A percentile compares a stretch with the other conserved stretches of the same genome.
phyloP scores from a whole-genome alignment of 1,284 basidiomycete genomes.

The Sporisorium scitamineum region DNA sequence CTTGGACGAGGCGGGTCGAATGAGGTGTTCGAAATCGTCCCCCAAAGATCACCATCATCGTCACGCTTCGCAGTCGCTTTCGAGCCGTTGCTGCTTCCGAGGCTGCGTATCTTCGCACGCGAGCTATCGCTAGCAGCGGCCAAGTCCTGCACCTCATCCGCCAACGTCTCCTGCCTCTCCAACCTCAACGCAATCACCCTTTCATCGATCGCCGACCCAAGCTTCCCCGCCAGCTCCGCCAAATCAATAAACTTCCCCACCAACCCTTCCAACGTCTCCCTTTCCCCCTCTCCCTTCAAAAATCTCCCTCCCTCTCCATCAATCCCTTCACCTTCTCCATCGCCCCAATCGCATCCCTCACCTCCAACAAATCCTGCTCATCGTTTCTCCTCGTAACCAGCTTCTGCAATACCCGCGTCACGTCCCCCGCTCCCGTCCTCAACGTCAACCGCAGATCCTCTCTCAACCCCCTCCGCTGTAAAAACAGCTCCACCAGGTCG shows the following conservation, averaged over 20 bases:
- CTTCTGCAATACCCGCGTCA: conserved; percentile 61
- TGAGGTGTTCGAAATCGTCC: conserved; percentile 65
- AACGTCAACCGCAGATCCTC: conserved; percentile 55
- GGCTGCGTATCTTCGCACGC: conserved; percentile 9
- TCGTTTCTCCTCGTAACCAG: conserved; percentile 57
- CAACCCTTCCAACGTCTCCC: conserved; percentile 12
- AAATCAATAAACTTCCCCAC: conserved; percentile 35
- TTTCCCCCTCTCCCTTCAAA: background rate
- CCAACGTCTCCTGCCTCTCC: conserved; percentile 55
- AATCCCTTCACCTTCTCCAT: conserved; percentile 25
- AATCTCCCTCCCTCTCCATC: conserved; percentile 21
- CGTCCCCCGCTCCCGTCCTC: conserved; percentile 57
- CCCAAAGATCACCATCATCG: conserved; percentile 49
- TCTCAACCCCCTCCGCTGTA: conserved; percentile 34
- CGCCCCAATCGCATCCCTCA: conserved; percentile 60
- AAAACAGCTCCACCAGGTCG: conserved; percentile 56
- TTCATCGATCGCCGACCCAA: conserved; percentile 66
- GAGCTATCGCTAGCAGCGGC: conserved; percentile 14
- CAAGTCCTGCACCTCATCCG: conserved; percentile 27
- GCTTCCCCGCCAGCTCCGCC: conserved; percentile 32
- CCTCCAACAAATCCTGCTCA: conserved; percentile 65
- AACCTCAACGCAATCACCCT: conserved; percentile 61
- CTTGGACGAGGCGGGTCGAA: conserved; percentile 59
- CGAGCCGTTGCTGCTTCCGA: background rate
- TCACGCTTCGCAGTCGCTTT: background rate